Evolutionary conservation across 1,284 basidiomycete species (phyloP), one percentile per base, ranked within the genome.

Genomic region (Pseudozyma sp.): DNA sequence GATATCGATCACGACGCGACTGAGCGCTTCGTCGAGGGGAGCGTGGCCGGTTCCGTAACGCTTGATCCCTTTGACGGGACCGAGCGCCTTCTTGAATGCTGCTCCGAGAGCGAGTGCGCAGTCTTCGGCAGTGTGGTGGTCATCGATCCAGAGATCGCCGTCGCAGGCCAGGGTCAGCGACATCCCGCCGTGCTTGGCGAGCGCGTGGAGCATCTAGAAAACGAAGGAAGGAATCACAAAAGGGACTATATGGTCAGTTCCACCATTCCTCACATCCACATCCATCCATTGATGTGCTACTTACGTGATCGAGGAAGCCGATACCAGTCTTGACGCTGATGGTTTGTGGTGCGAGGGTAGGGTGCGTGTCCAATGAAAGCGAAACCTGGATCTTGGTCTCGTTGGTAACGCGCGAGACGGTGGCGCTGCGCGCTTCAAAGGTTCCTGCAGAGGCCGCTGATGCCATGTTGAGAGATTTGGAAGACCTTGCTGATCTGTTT

Each of bases 51-150:
- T 97, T 14, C 97, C 97, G 84, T 97, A 99, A 63, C 97, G 89
- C 82, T 90, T 90, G 83, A 99, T 99, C 11, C 97, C 97, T 69
- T 91, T 91, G 42, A 97, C 90, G 6, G 97, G 94, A 34, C 97
- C 96, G 37, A 99, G 87, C 16, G 97, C 97, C 84, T 93, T 87
- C 85, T 97, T 98, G 87, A 99, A 99, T 16, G 94, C 96, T 29
- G 91, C 90, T 13, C 95, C 95, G 10, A 98, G 88, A 5, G 94
- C 94, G 65, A 97, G 91, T 11, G 94, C 94, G 84, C 90, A 92
- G 86, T 97, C 95, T 89, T 97, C 85, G 88, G 96, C 94, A 47
- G 96, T 94, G 87, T 99, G 97, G 85, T 99, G 97, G 86, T 99
- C 97, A 86, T 99, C 97, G 70, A 99, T 97, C 90, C 92, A 93